phyloP scores from a whole-genome alignment of 345 rosid genomes.

The Eucalyptus caleyi region DNA sequence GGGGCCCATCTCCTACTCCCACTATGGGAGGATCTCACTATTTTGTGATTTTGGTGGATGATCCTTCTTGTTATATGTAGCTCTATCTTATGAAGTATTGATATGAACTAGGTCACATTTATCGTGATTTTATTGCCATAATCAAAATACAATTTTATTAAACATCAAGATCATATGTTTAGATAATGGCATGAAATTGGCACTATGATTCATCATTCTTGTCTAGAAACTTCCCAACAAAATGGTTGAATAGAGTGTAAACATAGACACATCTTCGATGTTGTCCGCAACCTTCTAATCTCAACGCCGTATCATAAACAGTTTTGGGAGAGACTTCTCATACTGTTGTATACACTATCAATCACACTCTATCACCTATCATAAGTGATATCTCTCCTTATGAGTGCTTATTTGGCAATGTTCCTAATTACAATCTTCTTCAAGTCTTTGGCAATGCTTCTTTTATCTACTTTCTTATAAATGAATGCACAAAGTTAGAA shows the following conservation, averaged over 20 bases:
- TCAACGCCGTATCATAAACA: accelerated
- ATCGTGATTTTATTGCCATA: background rate
- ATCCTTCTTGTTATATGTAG: background rate
- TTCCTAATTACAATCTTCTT: background rate
- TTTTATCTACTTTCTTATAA: background rate
- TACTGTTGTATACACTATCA: background rate
- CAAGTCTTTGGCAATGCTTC: background rate
- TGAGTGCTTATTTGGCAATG: background rate
- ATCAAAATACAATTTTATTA: background rate
- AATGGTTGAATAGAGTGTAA: background rate
- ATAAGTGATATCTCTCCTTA: background rate
- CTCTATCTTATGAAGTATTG: background rate
- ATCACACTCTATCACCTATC: background rate
- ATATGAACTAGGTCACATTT: too few species aligned
- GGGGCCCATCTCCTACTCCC: background rate
- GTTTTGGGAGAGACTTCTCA: background rate
- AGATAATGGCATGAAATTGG: background rate
- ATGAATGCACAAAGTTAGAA: background rate
- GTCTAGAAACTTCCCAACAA: background rate
- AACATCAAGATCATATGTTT: background rate
- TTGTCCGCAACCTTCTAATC: background rate
- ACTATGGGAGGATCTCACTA: background rate
- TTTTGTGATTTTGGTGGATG: background rate
- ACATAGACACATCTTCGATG: background rate
- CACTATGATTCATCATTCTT: background rate